Evolutionary conservation across 129 eudicot genomes (phyloP).

Genomic region (Chrysanthemum makinoi): DNA sequence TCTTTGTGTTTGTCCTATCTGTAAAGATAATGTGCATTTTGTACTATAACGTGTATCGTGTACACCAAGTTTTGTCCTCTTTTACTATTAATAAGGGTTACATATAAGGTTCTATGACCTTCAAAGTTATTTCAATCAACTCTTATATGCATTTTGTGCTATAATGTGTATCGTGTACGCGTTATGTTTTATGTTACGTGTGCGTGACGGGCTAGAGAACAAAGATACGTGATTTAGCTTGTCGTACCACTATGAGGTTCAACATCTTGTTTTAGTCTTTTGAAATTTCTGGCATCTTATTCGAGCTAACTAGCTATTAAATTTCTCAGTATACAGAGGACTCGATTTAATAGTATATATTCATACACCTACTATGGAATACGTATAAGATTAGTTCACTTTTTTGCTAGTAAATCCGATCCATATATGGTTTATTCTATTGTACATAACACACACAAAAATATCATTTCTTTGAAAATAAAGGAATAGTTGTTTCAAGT

Average conservation of each 20-base stretch:
- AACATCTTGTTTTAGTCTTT: neutral
- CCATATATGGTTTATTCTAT: no score
- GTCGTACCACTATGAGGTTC: neutral
- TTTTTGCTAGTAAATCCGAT: no score
- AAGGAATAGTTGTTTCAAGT: no score
- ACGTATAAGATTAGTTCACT: no score
- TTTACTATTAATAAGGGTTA: no score
- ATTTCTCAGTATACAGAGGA: neutral
- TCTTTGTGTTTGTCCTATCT: neutral
- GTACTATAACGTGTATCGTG: no score
- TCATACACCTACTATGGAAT: no score
- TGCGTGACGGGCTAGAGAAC: neutral
- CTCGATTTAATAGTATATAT: no score
- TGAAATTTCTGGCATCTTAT: neutral
- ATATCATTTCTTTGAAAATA: no score
- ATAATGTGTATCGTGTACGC: neutral
- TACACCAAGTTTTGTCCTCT: neutral
- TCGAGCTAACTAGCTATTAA: neutral
- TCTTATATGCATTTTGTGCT: neutral
- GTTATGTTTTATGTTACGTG: neutral
- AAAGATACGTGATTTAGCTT: neutral
- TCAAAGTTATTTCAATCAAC: neutral
- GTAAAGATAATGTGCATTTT: neutral
- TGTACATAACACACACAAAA: no score
- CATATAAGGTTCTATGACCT: no score